Conservation (phyloP, 2,329 filamentous ascomycete genomes). For the Lachnellula occidentalis region DNA sequence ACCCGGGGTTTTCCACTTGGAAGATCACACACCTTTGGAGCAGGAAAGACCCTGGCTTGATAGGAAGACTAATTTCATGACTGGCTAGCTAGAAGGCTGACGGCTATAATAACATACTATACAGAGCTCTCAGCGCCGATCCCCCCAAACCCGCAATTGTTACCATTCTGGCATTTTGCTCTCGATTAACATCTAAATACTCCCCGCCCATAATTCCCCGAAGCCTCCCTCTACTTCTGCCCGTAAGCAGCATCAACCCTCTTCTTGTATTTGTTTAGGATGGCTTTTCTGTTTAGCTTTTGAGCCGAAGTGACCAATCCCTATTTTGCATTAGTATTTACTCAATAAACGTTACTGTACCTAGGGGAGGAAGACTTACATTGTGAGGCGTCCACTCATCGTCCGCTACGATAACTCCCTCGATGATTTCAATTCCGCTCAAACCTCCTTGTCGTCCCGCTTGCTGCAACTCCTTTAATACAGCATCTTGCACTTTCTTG, state of each 20-base stretch:
- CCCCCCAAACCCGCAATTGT: no score
- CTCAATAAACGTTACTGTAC: no score
- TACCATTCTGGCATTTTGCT: background rate
- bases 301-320: slow-evolving; percentile 63
- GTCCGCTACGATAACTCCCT: slow-evolving; percentile 69
- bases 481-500: slow-evolving; percentile 52
- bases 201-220: background rate
- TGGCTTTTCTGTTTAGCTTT: slow-evolving; percentile 66
- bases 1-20: background rate
- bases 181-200: background rate
- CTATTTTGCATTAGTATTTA: slow-evolving; percentile 34
- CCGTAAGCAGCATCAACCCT: slow-evolving; percentile 44
- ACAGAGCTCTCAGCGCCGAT: background rate
- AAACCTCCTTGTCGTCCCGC: slow-evolving; percentile 62
- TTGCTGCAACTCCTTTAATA: slow-evolving; percentile 61
- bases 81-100: background rate
- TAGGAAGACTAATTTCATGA: background rate
- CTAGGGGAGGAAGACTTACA: slow-evolving; percentile 28
- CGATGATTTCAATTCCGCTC: slow-evolving; percentile 63
- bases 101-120: background rate
- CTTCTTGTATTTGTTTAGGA: slow-evolving; percentile 55
- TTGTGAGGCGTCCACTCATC: slow-evolving; percentile 83
- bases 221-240: slow-evolving; percentile 13
- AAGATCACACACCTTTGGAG: background rate
- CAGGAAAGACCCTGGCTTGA: background rate